Base-by-base conservation (phyloP, 108 stramenopile genomes). In the Aurantiochytrium sp. region DNA sequence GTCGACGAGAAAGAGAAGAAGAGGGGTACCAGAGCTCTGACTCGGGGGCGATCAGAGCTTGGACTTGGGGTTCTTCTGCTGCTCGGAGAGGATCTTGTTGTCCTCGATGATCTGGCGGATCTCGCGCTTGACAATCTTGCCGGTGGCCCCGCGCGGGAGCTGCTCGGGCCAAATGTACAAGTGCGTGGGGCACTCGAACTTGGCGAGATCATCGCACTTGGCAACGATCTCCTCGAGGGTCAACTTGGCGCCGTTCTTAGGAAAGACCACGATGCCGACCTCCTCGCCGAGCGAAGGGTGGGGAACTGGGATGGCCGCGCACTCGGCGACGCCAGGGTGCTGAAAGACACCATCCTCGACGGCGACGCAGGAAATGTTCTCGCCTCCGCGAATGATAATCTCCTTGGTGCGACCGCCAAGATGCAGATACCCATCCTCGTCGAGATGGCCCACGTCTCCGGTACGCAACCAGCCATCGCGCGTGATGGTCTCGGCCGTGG, bases 391-490 rank as follows among this genome's bases (percentile, higher is more conserved):
- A 25, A 88, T 90, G 59, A 90, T 88, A 19, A 90, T 87, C 25
- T 90, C 90, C 83, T 90, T 90, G n/a, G 47, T 42, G 59, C 96
- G 95, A 44, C 96, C 96, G 42, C 95, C 95, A 58, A 97, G 96
- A 90, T 96, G 95, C 89, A 97, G 95, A 72, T 95, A 95, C 4
- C 95, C 95, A 51, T 92, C 72, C 16, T 92, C 91, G 89, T 97
- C 96, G 21, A 97, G 53, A 55, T 91, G 91, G 88, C 96, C 96
- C 88, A 95, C 94, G 87, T 97, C 96, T 58, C 96, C 96, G 19
- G 96, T 97, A 60, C 95, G 92, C 8, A 97, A 92, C 92, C 93
- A 97, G 88, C 95, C 95, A 88, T 95, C 95, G n/a, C 92, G 94
- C 1, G 95, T 95, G 47, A 96, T 91, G 25, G 96, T 90, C 89